Conservation (phyloP, 257 asterid species). For the Solanum infundibuliforme region DNA sequence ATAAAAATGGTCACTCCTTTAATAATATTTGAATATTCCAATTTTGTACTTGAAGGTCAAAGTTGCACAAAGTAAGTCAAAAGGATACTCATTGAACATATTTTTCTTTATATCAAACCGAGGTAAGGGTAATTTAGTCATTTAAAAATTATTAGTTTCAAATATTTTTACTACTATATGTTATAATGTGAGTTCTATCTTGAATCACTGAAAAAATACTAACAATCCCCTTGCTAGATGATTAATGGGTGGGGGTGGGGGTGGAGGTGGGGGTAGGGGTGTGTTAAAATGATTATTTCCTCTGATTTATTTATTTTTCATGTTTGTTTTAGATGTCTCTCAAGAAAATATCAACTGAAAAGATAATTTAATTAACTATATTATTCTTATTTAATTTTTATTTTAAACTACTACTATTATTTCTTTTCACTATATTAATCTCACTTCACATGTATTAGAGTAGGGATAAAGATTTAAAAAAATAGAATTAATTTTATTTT, state of each 20-base stretch:
- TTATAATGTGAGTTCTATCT: neutral
- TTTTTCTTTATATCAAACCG: neutral
- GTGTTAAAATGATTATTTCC: neutral
- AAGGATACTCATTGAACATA: slow-evolving; percentile 1
- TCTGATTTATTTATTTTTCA: neutral
- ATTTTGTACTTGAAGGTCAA: slow-evolving; percentile 42
- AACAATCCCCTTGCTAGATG: neutral
- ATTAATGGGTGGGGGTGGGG: too few relatives aligned
- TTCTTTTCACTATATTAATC: neutral
- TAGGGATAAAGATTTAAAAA: neutral
- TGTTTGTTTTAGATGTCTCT: too few relatives aligned
- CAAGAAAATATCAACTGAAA: neutral
- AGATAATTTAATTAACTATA: neutral
- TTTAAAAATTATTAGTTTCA: neutral
- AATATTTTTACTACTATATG: neutral
- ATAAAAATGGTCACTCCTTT: slow-evolving; percentile 32
- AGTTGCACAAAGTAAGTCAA: slow-evolving; percentile 26
- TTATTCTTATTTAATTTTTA: neutral
- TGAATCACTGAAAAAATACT: neutral
- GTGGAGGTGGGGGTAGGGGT: neutral
- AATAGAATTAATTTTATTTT: neutral
- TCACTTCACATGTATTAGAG: neutral
- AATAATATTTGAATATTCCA: slow-evolving; percentile 53
- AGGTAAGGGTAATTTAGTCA: neutral
- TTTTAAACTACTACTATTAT: neutral